Evolutionary conservation across 768 basidiomycete genomes (phyloP).

Genomic region (Russula ochroleuca): DNA sequence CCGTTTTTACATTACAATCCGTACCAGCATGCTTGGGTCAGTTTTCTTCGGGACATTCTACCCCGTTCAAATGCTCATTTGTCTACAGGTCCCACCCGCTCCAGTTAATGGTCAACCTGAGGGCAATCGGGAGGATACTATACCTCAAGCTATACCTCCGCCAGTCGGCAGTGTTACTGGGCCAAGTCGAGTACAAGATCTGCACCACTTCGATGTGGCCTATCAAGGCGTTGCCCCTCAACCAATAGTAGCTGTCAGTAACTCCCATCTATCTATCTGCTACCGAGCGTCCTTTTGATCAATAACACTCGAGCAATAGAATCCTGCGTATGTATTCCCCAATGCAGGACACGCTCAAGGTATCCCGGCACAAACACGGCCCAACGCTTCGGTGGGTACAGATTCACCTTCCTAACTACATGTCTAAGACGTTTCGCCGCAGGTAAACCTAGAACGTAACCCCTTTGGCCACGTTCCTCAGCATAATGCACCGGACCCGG

Average conservation of each 20-base stretch:
- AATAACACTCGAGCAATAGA: background rate
- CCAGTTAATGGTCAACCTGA: background rate
- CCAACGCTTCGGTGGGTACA: background rate
- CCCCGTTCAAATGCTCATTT: background rate
- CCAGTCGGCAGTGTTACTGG: background rate
- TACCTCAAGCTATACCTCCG: background rate
- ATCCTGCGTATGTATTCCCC: background rate
- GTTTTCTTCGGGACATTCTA: background rate
- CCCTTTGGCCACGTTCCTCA: background rate
- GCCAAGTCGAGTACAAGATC: background rate
- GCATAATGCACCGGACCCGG: background rate
- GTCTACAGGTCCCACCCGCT: background rate
- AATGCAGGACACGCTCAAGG: background rate
- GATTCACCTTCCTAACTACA: background rate
- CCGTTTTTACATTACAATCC: background rate
- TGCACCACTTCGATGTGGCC: background rate
- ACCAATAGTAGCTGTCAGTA: background rate
- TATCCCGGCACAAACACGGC: background rate
- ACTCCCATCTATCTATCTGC: no score
- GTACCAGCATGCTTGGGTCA: background rate
- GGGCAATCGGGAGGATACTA: background rate
- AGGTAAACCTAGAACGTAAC: background rate
- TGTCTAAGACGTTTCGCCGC: background rate
- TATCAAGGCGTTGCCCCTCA: background rate
- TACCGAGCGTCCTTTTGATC: background rate